Evolutionary conservation across 139 green algal species (phyloP).

Genomic region (Coelastrella sp.): DNA sequence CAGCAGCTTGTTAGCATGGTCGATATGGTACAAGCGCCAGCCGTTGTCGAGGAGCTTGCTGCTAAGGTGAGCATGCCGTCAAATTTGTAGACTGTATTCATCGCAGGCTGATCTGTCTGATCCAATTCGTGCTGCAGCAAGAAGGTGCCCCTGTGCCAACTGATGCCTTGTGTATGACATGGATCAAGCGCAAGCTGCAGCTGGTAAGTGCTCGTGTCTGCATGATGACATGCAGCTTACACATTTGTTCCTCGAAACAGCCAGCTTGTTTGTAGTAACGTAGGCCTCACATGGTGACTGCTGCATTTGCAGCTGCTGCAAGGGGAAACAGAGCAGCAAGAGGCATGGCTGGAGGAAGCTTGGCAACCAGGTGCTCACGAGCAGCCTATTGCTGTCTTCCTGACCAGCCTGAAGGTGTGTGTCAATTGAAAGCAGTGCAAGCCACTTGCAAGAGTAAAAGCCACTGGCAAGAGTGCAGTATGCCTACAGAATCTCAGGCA

Average conservation of each 20-base stretch:
- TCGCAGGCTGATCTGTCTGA: no score
- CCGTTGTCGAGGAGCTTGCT: no score
- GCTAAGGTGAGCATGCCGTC: no score
- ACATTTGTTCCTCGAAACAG: neutral
- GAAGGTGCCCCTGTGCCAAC: neutral
- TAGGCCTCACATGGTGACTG: no score
- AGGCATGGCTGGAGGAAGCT: slow-evolving; percentile 36
- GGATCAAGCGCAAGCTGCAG: slow-evolving; percentile 67
- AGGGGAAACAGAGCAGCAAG: neutral
- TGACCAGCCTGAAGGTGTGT: slow-evolving; percentile 49
- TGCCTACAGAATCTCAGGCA: no score
- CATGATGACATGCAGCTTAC: neutral
- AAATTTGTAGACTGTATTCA: no score
- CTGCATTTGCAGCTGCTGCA: slow-evolving; percentile 37
- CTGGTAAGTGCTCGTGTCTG: slow-evolving; percentile 55
- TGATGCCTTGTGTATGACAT: slow-evolving; percentile 61
- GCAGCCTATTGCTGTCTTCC: slow-evolving; percentile 34
- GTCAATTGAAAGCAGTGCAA: no score
- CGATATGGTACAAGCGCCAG: no score
- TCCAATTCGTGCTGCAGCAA: neutral
- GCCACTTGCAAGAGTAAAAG: no score
- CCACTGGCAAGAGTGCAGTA: no score
- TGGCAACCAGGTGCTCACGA: slow-evolving; percentile 33
- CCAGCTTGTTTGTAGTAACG: neutral
- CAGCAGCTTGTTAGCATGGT: no score